Evolutionary conservation across 495 filamentous ascomycete species (phyloP), one percentile per base, ranked within the genome.

Genomic region (Trichoderma asperelloides): DNA sequence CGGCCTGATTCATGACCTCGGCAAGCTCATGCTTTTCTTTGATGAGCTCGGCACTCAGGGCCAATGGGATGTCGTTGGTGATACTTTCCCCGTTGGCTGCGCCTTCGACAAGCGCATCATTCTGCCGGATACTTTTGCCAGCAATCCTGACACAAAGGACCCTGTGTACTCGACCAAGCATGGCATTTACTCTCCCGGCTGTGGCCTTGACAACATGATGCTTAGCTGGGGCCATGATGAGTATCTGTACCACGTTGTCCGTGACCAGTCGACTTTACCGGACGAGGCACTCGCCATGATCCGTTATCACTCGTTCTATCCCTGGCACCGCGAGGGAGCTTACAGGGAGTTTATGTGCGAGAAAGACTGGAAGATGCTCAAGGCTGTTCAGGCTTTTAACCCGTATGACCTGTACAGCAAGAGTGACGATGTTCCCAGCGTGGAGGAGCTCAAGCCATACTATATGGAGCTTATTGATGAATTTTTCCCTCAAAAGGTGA

Each of bases 381-480:
- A 84, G 67, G 91, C 91, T 33, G 92, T 95, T 33, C 83, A 83
- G 76, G 92, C 90, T 8, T 96, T 96, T 75, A 96, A 96, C 68
- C 91, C 91, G 3, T 96, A 96, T 69, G 92, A 96, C 74, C 69
- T 96, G 65, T 96, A 96, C 77, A 93, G 89, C 76, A 96, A 96
- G 87, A 93, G 88, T 68, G 92, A 96, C 71, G 88, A 86, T 11
- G 79, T 91, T 41, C 90, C 90, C 5, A 87, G 81, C 43, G 85
- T 88, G 1, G 90, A 91, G 72, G 86, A 88, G 71, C 76, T 93
- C 23, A 91, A 91, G 87, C 89, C 88, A 7, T 96, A 96, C 74
- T 96, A 95, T 70, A 70, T 90, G 71, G 91, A 91, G 66, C 83
- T 95, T 45, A 93, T 96, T 69, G 85, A 94, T 65, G 91, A 94